Base-by-base conservation (phyloP, 441 rosid species). In the Metrosideros polymorpha region DNA sequence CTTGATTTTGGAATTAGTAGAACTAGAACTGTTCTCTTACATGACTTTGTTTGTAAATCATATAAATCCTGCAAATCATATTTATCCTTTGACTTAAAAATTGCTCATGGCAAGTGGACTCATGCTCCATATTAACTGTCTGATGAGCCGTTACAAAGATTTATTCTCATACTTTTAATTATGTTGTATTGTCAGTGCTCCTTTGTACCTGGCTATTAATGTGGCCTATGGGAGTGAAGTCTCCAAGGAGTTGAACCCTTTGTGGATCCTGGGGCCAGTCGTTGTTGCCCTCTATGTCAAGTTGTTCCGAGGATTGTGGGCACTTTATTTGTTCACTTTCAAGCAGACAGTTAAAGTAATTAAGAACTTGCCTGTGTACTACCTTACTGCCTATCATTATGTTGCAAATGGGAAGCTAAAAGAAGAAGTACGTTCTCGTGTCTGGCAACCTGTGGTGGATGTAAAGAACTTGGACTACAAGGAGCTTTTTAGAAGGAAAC, bases 221-320 rank as follows among this genome's bases (percentile, higher is more conserved):
- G 87, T 90, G 29, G 85, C 88, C 39, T 95, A 93, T 76, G 99
- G 99, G 54, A 89, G 90, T 52, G 93, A 92, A 90, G 97, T 96
- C 86, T 94, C 97, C 45, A 95, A 93, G 89, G 98, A 98, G 91
- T 88, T 98, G 90, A 90, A 91, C 22, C 98, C 99, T 52, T 86
- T 98, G 90, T 98, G 98, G 98, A 89, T 95, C 22, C 77, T 91
- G 8, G 99, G 99, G n/a, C 99, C 99, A 63, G 83, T 96, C 82
- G 85, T 93, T 63, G 91, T 91, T 42, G 95, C 94, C 55, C 89
- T 95, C 45, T 96, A 96, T 89, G 45, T 96, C 92, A 96, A 94
- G 93, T 87, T 95, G 92, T 87, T 95, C 51, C 94, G 86, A 86
- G 94, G 94, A 82, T 90, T 98, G 90, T 95, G 92, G 88, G 88